Conservation (phyloP, 108 stramenopile species). For the Poteriospumella lacustris region DNA sequence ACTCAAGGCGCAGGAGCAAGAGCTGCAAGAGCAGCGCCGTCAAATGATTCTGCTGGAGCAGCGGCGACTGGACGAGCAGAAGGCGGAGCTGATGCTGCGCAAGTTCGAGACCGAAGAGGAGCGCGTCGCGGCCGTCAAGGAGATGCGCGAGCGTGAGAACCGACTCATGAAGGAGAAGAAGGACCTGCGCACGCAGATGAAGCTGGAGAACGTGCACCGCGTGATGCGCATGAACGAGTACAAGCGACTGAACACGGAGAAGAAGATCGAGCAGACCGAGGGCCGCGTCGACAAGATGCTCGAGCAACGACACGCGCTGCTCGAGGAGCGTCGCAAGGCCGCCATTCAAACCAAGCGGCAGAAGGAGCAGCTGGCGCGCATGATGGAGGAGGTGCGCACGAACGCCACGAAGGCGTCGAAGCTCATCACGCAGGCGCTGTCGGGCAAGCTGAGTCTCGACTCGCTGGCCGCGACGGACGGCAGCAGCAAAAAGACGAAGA, state of each 20-base stretch:
- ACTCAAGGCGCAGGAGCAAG: conserved; percentile 31
- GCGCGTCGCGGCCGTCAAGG: conserved; percentile 30
- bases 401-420: conserved; percentile 39
- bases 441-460: not conserved
- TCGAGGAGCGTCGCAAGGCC: conserved; percentile 47
- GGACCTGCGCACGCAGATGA: conserved; percentile 56
- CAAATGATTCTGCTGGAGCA: conserved; percentile 39
- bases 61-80: conserved; percentile 49
- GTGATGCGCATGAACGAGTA: conserved; percentile 62
- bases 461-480: not conserved
- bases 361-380: conserved; percentile 40
- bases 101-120: conserved; percentile 52
- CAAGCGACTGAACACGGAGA: conserved; percentile 57
- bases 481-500: too few species aligned
- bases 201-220: conserved; percentile 64
- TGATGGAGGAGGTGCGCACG: conserved; percentile 47
- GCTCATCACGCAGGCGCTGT: conserved; percentile 14
- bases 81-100: conserved; percentile 39
- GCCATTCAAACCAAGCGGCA: conserved; percentile 47
- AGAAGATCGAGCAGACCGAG: conserved; percentile 58
- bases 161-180: conserved; percentile 41
- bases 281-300: conserved; percentile 51
- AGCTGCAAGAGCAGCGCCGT: conserved; percentile 50
- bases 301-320: conserved; percentile 42
- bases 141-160: conserved; percentile 28